Conservation (phyloP, 2,329 filamentous ascomycete species). For the Verticillium isaacii region DNA sequence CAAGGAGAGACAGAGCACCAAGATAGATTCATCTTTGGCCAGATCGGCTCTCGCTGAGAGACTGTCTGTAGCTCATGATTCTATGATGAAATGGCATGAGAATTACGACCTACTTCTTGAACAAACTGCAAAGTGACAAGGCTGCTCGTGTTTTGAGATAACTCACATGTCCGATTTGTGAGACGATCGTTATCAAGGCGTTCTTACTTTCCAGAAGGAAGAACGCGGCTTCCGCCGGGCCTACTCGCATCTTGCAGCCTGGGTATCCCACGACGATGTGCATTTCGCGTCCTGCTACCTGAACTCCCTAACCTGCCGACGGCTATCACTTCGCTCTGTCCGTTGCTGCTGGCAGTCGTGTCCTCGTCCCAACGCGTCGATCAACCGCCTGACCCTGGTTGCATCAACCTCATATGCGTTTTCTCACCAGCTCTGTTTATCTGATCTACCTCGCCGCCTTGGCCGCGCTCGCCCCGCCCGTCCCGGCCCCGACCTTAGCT, state of each 20-base stretch:
- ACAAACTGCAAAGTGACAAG: not conserved
- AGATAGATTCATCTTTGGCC: constrained; percentile 13
- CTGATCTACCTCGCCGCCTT: not conserved
- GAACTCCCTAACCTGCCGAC: too few relatives aligned
- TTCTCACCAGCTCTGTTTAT: too few relatives aligned
- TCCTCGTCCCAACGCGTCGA: too few relatives aligned
- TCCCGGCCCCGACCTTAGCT: not conserved
- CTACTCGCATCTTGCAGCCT: not conserved
- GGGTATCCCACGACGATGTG: not conserved
- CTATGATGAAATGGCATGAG: constrained; percentile 17
- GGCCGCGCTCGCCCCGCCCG: not conserved
- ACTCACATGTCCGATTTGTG: not conserved
- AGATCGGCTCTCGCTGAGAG: constrained; percentile 9
- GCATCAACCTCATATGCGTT: too few relatives aligned
- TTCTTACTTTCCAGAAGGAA: not conserved
- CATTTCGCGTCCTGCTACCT: not conserved
- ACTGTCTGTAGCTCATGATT: constrained; percentile 14
- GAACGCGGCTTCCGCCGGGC: not conserved
- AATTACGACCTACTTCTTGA: constrained; percentile 11
- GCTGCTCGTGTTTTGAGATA: not conserved
- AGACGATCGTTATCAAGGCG: not conserved
- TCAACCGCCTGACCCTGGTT: too few relatives aligned
- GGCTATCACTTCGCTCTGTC: too few relatives aligned
- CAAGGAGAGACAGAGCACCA: not conserved
- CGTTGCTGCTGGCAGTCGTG: too few relatives aligned